These are phyloP conservation scores for Psophocarpus tetragonolobus DNA, from an alignment of 306 rosid species.

Conservation along the genomic window DNA sequence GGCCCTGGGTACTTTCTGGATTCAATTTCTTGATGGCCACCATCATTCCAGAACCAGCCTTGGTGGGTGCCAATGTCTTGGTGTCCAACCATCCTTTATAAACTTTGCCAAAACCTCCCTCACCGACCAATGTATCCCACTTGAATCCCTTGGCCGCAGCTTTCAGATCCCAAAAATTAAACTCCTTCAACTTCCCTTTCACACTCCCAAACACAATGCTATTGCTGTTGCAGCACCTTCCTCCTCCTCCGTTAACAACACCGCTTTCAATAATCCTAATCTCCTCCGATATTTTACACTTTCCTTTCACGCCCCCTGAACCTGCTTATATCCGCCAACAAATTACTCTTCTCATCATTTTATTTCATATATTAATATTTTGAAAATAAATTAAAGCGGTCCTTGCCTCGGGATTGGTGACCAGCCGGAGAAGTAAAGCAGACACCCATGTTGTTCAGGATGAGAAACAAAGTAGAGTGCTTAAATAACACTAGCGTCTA, in stretches of 20 bases:
- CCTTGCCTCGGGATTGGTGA: too few relatives aligned
- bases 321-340: not conserved
- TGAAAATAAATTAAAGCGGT: too few relatives aligned
- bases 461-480: too few relatives aligned
- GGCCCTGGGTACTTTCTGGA: constrained; percentile 71
- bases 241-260: not conserved
- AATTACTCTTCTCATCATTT: too few relatives aligned
- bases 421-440: not conserved
- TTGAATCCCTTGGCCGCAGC: constrained; percentile 66
- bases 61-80: constrained; percentile 61
- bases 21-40: constrained; percentile 82
- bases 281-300: not conserved
- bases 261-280: not conserved
- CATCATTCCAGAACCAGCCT: constrained; percentile 56
- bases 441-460: not conserved
- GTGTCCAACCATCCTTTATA: constrained; percentile 84
- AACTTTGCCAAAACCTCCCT: constrained; percentile 91
- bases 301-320: not conserved
- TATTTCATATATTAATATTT: too few relatives aligned
- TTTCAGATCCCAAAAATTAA: constrained; percentile 62
- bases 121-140: constrained; percentile 63
- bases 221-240: not conserved
- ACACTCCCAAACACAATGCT: not conserved
- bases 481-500: too few relatives aligned
- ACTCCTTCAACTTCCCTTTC: constrained; percentile 42